These are phyloP conservation scores for Penicilliopsis zonata DNA, from an alignment of 495 filamentous ascomycete species.

Conservation along the genomic window DNA sequence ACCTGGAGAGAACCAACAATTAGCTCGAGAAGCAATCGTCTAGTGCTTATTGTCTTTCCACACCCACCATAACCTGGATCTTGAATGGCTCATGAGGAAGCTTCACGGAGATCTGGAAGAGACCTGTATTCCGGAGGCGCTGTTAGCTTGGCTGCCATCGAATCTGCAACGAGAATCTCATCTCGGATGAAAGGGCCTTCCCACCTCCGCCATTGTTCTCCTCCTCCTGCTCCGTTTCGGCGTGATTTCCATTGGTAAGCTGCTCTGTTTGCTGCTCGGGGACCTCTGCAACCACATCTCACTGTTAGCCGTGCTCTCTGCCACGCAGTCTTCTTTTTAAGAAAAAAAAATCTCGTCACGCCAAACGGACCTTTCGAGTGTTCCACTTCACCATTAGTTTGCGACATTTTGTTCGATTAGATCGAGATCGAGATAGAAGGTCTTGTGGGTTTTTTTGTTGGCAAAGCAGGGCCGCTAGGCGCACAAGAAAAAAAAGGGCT, in stretches of 20 bases:
- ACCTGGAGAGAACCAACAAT: slow-evolving; percentile 41
- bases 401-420: slow-evolving; percentile 23
- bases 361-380: slow-evolving; percentile 28
- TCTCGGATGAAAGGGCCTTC: slow-evolving; percentile 3
- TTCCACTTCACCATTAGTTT: slow-evolving; percentile 31
- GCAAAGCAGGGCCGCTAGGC: neutral
- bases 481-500: slow-evolving; percentile 8
- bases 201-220: slow-evolving; percentile 27
- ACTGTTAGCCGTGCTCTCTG: slow-evolving; percentile 9
- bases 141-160: neutral
- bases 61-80: slow-evolving; percentile 68
- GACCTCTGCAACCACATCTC: slow-evolving; percentile 19
- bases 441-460: neutral
- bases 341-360: slow-evolving; percentile 1
- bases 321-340: neutral
- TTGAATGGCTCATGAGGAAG: slow-evolving; percentile 71
- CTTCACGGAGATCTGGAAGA: slow-evolving; percentile 74
- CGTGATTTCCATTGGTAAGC: slow-evolving; percentile 21
- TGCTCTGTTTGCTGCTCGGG: slow-evolving; percentile 20
- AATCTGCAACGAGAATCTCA: neutral
- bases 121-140: slow-evolving; percentile 19
- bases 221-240: slow-evolving; percentile 25
- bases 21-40: slow-evolving; percentile 8
- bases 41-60: slow-evolving; percentile 3
- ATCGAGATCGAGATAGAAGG: slow-evolving; percentile 5